These are phyloP conservation scores for Secale cereale DNA, from an alignment of 176 grass and related monocot genomes.

Conservation along the genomic window DNA sequence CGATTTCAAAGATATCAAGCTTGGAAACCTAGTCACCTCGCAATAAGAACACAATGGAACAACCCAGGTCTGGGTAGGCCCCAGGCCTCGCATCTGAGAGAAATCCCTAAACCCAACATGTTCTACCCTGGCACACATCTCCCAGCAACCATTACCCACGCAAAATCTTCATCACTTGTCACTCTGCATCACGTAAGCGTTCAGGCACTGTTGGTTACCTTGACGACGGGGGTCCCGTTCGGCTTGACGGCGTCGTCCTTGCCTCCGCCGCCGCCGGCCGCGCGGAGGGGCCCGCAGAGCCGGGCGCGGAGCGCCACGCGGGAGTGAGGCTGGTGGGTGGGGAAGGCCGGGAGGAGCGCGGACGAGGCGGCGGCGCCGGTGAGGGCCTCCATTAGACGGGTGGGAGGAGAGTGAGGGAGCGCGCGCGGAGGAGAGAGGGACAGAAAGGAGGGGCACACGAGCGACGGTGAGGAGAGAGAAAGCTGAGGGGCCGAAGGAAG, in stretches of 20 bases:
- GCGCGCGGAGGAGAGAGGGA: not conserved
- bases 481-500: constrained; percentile 19
- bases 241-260: constrained; percentile 34
- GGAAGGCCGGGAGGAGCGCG: constrained; percentile 13
- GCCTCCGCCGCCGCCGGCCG: constrained; percentile 3
- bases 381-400: constrained; percentile 39
- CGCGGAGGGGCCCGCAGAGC: constrained; percentile 26
- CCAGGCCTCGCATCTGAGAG: not conserved
- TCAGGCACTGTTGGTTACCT: constrained; percentile 1
- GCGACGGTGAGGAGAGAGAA: not conserved
- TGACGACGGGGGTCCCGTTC: constrained; percentile 38
- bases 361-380: constrained; percentile 8
- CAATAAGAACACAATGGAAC: not conserved
- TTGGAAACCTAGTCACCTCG: not conserved
- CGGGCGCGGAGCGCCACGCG: constrained; percentile 15
- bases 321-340: not conserved
- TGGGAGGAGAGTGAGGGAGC: not conserved
- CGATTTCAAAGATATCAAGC: not conserved
- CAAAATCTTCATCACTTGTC: not conserved
- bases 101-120: not conserved
- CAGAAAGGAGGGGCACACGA: not conserved
- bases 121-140: not conserved
- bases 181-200: not conserved
- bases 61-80: not conserved
- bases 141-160: not conserved